A percentile compares a stretch with the other conserved stretches of the same genome.
Conservation (phyloP, 2,329 filamentous ascomycete species). For the Botryotinia calthae region DNA sequence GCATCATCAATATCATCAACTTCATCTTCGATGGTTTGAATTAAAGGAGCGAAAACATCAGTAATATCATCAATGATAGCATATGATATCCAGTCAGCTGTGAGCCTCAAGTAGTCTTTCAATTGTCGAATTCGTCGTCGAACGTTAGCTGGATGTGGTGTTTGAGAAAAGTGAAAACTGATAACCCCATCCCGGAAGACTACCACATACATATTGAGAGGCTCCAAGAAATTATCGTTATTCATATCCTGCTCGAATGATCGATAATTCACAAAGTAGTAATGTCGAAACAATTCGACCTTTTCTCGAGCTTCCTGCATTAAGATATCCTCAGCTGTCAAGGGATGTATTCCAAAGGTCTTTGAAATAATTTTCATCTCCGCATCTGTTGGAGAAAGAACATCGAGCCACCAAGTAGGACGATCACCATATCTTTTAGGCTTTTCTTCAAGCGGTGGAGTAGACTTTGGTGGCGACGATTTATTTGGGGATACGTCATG, state of each 20-base stretch:
- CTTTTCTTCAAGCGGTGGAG: slow-evolving; percentile 39
- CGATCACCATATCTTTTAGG: slow-evolving; percentile 69
- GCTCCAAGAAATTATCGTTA: slow-evolving; percentile 87
- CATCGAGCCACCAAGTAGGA: slow-evolving; percentile 95
- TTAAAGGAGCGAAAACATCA: slow-evolving; percentile 89
- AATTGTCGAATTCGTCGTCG: slow-evolving; percentile 89
- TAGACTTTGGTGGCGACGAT: slow-evolving; percentile 20
- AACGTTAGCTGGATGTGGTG: slow-evolving; percentile 93
- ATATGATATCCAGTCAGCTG: slow-evolving; percentile 97
- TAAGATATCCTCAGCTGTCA: slow-evolving; percentile 96
- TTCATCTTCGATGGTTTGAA: slow-evolving; percentile 90
- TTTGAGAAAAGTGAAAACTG: slow-evolving; percentile 96
- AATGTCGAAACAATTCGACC: slow-evolving; percentile 93
- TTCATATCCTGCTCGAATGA: slow-evolving; percentile 94
- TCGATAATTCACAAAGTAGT: slow-evolving; percentile 98
- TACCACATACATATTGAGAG: slow-evolving; percentile 95
- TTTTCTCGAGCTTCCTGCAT: slow-evolving; percentile 97
- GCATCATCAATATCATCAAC: slow-evolving; percentile 95
- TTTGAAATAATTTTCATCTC: slow-evolving; percentile 95
- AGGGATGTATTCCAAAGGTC: slow-evolving; percentile 90
- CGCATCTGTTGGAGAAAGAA: slow-evolving; percentile 83
- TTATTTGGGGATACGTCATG: slow-evolving; percentile 32
- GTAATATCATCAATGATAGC: slow-evolving; percentile 98
- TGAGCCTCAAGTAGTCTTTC: slow-evolving; percentile 88
- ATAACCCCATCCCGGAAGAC: slow-evolving; percentile 95